Base-by-base conservation (phyloP, 306 rosid species). In the Ziziphus jujuba region DNA sequence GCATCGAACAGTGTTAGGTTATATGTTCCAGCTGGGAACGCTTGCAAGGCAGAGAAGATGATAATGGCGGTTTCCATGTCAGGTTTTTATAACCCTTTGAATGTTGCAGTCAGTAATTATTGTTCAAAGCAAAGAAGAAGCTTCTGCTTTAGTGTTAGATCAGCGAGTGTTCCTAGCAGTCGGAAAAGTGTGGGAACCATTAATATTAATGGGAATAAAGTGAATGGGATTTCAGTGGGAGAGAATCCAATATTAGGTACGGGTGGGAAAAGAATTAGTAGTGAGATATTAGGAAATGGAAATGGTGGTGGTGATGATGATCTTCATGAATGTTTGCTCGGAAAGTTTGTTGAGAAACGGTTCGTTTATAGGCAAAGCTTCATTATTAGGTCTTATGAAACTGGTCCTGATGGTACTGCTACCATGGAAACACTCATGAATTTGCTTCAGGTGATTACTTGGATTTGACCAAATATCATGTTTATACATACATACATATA, bases 401-500 rank as follows among this genome's bases (percentile, higher is more conserved):
- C 85, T 68, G 96, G 92, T 56, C 92, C 90, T 0, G 96, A 89
- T 67, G 75, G 83, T 70, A 86, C 96, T 72, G 90, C 84, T 33
- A 86, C 96, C 35, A 89, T 89, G 88, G 96, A 89, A 71, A 89
- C 96, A 17, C 81, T 89, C 52, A 80, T 89, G 92, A 89, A 84
- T 59, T 83, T 89, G 43, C 96, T 89, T 64, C 96, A 89, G 96
- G 92, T 86, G 20, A 3, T 4, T 25, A 8, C 14, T 19, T 40
- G 5, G 17, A 47, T 21, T 8, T 3, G 21, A 28, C 1, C 40
- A 11, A 15, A 11, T 8, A 47, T 33, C 24, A 9, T 63, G n/a
- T n/a, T n/a, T 15, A 19, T 10, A 4, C 33, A 28, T 28, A 28
- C 4, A 28, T 28, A 28, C 4, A 28, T 28, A 1, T 28, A 28